phyloP scores from a whole-genome alignment of 2,329 filamentous ascomycete species.

The Claviceps fusiformis region DNA sequence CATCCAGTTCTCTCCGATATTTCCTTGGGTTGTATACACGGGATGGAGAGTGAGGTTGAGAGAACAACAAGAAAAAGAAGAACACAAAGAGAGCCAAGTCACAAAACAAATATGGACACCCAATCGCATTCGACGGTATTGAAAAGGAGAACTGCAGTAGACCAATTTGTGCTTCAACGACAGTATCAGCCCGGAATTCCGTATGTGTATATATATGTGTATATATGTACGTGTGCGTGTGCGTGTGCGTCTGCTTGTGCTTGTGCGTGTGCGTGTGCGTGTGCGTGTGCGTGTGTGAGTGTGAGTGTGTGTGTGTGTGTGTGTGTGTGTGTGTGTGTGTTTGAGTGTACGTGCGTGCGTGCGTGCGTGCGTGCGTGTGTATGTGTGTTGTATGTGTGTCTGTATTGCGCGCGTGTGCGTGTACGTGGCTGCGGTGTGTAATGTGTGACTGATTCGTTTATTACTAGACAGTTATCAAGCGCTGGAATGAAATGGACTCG shows the following conservation, averaged over 20 bases:
- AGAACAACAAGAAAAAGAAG: background rate
- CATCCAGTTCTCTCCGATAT: constrained; percentile 15
- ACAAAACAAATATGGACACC: background rate
- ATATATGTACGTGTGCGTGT: no score
- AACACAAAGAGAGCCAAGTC: background rate
- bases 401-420: background rate
- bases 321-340: no score
- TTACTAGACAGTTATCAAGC: background rate
- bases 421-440: background rate
- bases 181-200: constrained; percentile 32
- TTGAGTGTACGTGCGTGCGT: background rate
- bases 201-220: background rate
- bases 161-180: constrained; percentile 32
- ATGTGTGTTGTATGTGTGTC: background rate
- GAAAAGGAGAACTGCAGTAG: background rate
- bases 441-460: background rate
- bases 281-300: no score
- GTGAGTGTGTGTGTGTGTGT: no score
- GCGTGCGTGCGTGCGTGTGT: constrained; percentile 21
- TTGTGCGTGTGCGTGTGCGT: no score
- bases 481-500: background rate
- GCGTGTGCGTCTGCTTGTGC: no score
- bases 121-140: background rate
- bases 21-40: background rate
- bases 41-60: no score